Evolutionary conservation across 495 filamentous ascomycete genomes (phyloP), one percentile per base, ranked within the genome.

Genomic region (Penicillium malachiteum): DNA sequence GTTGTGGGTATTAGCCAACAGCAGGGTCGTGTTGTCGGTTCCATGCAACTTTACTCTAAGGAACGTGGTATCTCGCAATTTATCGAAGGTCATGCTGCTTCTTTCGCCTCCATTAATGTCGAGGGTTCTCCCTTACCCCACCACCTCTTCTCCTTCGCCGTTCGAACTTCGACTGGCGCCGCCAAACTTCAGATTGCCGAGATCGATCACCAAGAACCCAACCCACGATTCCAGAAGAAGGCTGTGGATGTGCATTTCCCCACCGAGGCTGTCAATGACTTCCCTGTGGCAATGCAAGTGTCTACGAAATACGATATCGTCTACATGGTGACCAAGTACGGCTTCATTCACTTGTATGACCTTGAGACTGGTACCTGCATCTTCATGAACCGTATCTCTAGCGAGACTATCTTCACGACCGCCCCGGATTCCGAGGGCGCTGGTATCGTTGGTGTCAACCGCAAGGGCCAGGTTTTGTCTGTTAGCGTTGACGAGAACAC

Each of bases 331-430:
- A 99, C 94, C 14, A 99, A 99, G 69, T 99, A 97, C 67, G 94
- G 94, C 40, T 99, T 97, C 75, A 97, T 99, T 60, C 94, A 99
- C 71, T 83, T 99, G 9, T 97, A 97, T 71, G 94, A 99, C 64
- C 83, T 99, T 42, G 94, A 97, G 76, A 93, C 90, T 6, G 94
- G 90, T 34, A 90, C 89, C n/a, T 94, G 91, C 68, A 93, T 99
- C 67, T 99, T 96, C 84, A 96, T 99, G 92, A 97, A 99, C 76
- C 88, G 94, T 48, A 99, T 99, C 65, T 99, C 94, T 17, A 95
- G 91, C 75, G 94, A 99, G 67, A 99, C 94, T 0, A 97, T 99
- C 66, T 99, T 99, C 75, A 92, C 92, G 13, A 96, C 92, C 11
- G 86, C 91, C 5, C 74, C 85, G 12, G 93, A 97, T 67, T 81